Evolutionary conservation across 805 yeast genomes (phyloP).

Genomic region (Babjeviella inositovora): DNA sequence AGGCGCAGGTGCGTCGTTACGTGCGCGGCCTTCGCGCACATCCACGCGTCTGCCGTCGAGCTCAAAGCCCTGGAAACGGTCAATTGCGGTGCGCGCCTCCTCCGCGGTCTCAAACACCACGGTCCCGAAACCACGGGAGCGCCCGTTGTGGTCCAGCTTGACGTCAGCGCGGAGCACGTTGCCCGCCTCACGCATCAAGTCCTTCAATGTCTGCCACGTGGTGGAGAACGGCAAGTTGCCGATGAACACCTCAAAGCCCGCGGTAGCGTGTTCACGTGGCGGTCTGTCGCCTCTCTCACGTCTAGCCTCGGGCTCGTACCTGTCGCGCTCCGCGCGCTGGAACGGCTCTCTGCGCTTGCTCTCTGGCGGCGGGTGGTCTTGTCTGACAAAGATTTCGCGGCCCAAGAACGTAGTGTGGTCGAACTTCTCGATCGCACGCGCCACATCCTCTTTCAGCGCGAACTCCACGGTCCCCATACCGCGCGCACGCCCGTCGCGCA

Average conservation of each 20-base stretch:
- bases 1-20: conserved; percentile 3
- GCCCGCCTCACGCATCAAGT: conserved; percentile 67
- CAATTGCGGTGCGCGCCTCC: conserved; percentile 61
- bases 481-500: conserved; percentile 63
- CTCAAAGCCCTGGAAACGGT: conserved; percentile 48
- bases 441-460: conserved; percentile 44
- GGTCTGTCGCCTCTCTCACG: conserved; percentile 3
- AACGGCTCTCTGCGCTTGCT: conserved; percentile 8
- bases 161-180: conserved; percentile 74
- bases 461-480: conserved; percentile 92
- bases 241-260: conserved; percentile 49
- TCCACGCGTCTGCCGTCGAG: conserved; percentile 67
- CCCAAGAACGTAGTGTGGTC: conserved; percentile 54
- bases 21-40: conserved; percentile 55
- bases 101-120: conserved; percentile 52
- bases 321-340: conserved; percentile 4
- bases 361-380: conserved; percentile 74
- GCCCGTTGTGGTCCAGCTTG: conserved; percentile 45
- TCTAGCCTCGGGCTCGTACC: conserved; percentile 2
- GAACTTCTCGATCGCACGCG: conserved; percentile 50
- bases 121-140: conserved; percentile 78
- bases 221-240: conserved; percentile 74
- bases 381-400: conserved; percentile 78
- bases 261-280: conserved; percentile 10
- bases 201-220: conserved; percentile 77